phyloP scores from a whole-genome alignment of 164 flowering plant genomes.

The Nymphaea thermarum region DNA sequence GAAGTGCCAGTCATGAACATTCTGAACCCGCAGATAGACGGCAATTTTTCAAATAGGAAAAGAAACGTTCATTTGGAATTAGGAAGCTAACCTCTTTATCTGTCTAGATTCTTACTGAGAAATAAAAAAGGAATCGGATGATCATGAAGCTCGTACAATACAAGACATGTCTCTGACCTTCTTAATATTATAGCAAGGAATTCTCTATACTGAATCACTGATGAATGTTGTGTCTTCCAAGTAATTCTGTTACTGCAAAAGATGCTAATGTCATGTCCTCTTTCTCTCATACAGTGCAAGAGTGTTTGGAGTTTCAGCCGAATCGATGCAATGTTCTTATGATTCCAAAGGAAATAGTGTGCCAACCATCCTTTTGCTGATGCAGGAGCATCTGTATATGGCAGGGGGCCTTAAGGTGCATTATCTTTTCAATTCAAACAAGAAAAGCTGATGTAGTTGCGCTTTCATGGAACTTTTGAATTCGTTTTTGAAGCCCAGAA shows the following conservation, averaged over 20 bases:
- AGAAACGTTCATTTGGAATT: no score
- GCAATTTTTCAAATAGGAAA: no score
- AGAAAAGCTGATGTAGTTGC: neutral
- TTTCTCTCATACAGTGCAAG: conserved; percentile 44
- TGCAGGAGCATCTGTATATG: conserved; percentile 80
- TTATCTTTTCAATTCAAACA: neutral
- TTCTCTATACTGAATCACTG: neutral
- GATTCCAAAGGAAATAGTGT: conserved; percentile 83
- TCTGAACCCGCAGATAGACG: no score
- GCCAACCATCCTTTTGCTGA: conserved; percentile 75
- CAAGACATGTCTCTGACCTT: no score
- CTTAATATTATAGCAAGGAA: neutral
- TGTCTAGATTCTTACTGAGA: no score
- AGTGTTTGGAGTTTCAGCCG: conserved; percentile 91
- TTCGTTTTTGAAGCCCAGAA: neutral
- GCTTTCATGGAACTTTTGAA: no score
- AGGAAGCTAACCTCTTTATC: no score
- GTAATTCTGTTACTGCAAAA: neutral
- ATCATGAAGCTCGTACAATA: no score
- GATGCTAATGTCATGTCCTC: neutral
- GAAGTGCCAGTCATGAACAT: no score
- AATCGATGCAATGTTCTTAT: conserved; percentile 87
- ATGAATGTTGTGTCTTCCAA: neutral
- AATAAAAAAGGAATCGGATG: no score
- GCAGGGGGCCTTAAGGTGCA: conserved; percentile 84